Conservation (phyloP, 139 green algal species). For the Penium margaritaceum region DNA sequence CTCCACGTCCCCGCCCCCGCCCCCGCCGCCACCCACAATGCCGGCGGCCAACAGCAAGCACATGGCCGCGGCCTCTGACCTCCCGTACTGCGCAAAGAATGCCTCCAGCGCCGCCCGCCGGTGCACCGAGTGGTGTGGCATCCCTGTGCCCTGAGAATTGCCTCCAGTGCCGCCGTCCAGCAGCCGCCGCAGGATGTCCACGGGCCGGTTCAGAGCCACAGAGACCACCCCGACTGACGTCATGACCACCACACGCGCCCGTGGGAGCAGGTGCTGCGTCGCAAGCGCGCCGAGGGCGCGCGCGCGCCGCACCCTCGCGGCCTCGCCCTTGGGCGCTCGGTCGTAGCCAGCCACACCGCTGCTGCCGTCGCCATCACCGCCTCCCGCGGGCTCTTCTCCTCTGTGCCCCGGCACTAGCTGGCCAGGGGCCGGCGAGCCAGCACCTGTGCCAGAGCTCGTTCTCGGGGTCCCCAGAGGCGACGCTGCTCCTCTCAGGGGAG, state of each 20-base stretch:
- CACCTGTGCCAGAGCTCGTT: slow-evolving; percentile 28
- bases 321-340: background rate
- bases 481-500: slow-evolving; percentile 16
- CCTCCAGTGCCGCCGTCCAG: slow-evolving; percentile 62
- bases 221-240: slow-evolving; percentile 69
- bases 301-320: slow-evolving; percentile 15
- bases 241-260: slow-evolving; percentile 67
- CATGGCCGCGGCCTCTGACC: slow-evolving; percentile 76
- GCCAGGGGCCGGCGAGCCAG: slow-evolving; percentile 8
- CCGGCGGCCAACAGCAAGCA: slow-evolving; percentile 69
- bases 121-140: background rate
- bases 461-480: slow-evolving; percentile 6
- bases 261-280: slow-evolving; percentile 59
- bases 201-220: slow-evolving; percentile 67
- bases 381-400: background rate
- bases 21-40: background rate
- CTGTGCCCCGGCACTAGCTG: background rate
- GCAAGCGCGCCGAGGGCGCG: slow-evolving; percentile 52
- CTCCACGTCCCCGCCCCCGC: background rate
- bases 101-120: slow-evolving; percentile 49
- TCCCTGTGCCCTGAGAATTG: background rate
- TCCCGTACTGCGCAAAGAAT: slow-evolving; percentile 75
- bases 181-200: slow-evolving; percentile 57
- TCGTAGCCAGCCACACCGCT: slow-evolving; percentile 6
- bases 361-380: background rate